Conservation (phyloP, 768 basidiomycete genomes). For the Jaapia argillacea region DNA sequence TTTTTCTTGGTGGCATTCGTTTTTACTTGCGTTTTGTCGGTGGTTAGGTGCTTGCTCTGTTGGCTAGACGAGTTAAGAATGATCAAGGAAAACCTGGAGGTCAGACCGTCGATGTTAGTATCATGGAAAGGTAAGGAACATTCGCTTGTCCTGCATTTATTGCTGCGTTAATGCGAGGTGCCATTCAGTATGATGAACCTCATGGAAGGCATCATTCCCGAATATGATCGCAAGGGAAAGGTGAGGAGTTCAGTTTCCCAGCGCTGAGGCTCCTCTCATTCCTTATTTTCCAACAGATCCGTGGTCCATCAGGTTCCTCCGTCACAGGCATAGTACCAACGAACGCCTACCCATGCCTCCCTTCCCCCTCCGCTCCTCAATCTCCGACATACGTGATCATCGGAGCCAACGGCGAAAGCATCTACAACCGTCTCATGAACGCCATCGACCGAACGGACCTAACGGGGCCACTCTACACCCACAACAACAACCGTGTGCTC, state of each 20-base stretch:
- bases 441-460: conserved; percentile 51
- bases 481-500: conserved; percentile 31
- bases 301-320: conserved; percentile 66
- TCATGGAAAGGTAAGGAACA: conserved; percentile 47
- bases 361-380: conserved; percentile 28
- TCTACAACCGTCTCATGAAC: conserved; percentile 59
- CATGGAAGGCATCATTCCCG: conserved; percentile 72
- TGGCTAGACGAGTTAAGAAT: conserved; percentile 31
- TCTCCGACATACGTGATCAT: conserved; percentile 54
- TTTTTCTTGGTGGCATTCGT: too few species aligned
- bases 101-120: conserved; percentile 65
- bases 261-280: background rate
- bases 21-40: background rate
- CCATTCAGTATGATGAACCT: conserved; percentile 54
- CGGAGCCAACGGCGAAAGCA: conserved; percentile 61
- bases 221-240: conserved; percentile 64
- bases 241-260: conserved; percentile 18
- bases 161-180: background rate
- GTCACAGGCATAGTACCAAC: conserved; percentile 70
- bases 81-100: conserved; percentile 24
- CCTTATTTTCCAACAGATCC: conserved; percentile 27
- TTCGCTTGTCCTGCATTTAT: too few species aligned
- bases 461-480: conserved; percentile 38
- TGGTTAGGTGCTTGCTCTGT: conserved; percentile 47
- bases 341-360: conserved; percentile 61